Conservation (phyloP, 2,329 filamentous ascomycete genomes). For the Emericellopsis cladophorae region DNA sequence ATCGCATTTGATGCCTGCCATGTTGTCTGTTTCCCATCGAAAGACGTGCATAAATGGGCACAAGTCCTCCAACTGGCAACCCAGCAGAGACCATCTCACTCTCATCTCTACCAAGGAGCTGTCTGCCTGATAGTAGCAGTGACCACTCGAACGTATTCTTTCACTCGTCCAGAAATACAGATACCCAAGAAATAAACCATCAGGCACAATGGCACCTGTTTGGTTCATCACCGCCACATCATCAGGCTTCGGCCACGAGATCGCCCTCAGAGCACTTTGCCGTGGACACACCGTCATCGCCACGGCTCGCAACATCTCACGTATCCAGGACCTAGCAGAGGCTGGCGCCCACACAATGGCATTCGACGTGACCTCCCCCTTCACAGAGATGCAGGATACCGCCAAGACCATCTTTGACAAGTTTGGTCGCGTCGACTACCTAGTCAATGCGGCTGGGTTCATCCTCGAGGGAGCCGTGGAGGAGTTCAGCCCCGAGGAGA, state of each 20-base stretch:
- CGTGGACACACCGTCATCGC: constrained; percentile 37
- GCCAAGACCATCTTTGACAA: constrained; percentile 18
- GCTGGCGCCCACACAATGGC: constrained; percentile 27
- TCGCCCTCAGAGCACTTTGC: constrained; percentile 27
- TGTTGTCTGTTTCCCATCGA: too few species aligned
- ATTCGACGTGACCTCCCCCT: constrained; percentile 32
- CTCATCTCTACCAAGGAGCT: too few species aligned
- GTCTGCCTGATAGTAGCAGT: too few species aligned
- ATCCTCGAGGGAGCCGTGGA: constrained; percentile 28
- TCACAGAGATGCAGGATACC: constrained; percentile 18
- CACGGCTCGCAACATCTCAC: constrained; percentile 27
- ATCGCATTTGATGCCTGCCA: too few species aligned
- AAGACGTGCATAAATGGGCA: too few species aligned
- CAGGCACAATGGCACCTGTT: constrained; percentile 13
- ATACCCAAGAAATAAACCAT: too few species aligned
- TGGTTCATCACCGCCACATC: constrained; percentile 43
- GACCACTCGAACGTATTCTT: too few species aligned
- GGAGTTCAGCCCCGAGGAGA: constrained; percentile 22
- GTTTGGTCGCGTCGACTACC: constrained; percentile 28
- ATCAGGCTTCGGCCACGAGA: constrained; percentile 34
- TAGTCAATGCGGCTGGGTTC: constrained; percentile 34
- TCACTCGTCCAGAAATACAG: too few species aligned
- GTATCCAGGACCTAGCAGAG: constrained; percentile 25
- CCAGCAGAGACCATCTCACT: too few species aligned
- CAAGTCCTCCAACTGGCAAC: too few species aligned